Base-by-base conservation (phyloP, 2,329 filamentous ascomycete species). In the Alternaria atra region DNA sequence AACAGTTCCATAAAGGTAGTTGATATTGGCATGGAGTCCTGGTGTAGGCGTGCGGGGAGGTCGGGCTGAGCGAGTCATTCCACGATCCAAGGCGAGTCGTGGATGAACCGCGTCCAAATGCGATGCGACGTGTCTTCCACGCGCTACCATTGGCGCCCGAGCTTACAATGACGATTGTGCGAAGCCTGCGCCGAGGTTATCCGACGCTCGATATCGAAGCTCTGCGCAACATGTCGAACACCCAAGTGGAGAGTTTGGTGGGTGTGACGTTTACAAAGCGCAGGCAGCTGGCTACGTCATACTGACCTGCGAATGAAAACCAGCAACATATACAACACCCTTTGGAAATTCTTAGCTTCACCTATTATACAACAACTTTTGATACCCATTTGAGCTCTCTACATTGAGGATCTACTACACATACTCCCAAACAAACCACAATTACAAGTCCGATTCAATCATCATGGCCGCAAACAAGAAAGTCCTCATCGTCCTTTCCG, bases 401-500 rank as follows among this genome's bases (percentile, higher is more conserved):
- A 13, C 5, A 52, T 5, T 15, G 3, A 29, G 27, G 12, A 25
- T 8, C 12, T 6, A 6, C 8, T 29, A 29, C 3, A 17, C 3
- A 12, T 8, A 13, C 5, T 13, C 25, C 17, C 20, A 15, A 9
- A 3, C 9, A 29, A 47, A 4, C 23, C 15, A 15, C 35, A 7
- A 29, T 12, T 17, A n/a, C 15, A 25, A 25, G 6, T n/a, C 17
- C 9, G 25, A 25, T 23, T n/a, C 30, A 44, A 3, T 29, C 53
- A 65, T 13, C 37, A 70, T 71, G 69, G 54, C 64, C n/a, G 47
- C 65, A 23, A 80, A 79, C 34, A 80, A 80, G 55, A 83, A 82
- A 62, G 69, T 83, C 54, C 80, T 83, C 63, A 81, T 83, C 62
- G 68, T 83, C 64, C 74, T 83, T 59, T 81, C 80, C 47, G 81